These are phyloP conservation scores for Cyberlindnera euphorbiiphila DNA, from an alignment of 805 yeast genomes.

Conservation along the genomic window DNA sequence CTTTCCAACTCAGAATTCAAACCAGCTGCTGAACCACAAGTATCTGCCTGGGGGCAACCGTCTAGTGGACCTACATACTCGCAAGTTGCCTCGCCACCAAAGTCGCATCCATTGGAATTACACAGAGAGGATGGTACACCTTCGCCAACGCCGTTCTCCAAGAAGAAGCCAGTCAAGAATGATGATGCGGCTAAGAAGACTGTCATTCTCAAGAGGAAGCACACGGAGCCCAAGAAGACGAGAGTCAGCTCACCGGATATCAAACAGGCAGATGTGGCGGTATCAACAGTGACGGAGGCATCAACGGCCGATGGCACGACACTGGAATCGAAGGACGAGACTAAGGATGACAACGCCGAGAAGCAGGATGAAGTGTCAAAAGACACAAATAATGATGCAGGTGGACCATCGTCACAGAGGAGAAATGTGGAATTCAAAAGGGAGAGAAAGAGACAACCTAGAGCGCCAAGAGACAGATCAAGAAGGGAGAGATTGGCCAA, in stretches of 20 bases:
- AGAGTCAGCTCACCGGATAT: conserved; percentile 2
- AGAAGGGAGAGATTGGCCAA: conserved; percentile 1
- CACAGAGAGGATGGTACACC: conserved; percentile 7
- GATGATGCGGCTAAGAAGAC: conserved; percentile 9
- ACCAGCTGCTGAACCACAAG: conserved; percentile 15
- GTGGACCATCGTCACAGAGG: neutral
- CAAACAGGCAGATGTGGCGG: neutral
- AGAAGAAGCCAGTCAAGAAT: conserved; percentile 5
- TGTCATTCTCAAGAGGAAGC: conserved; percentile 18
- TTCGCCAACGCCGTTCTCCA: conserved; percentile 2
- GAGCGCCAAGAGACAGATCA: neutral
- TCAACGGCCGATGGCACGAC: neutral
- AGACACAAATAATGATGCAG: neutral
- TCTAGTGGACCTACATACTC: conserved; percentile 2
- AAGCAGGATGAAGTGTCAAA: neutral
- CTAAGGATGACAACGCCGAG: neutral
- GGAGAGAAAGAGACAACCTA: neutral
- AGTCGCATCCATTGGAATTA: conserved; percentile 9
- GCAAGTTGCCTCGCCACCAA: conserved; percentile 16
- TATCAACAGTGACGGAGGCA: neutral
- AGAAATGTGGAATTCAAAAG: neutral
- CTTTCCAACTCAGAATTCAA: conserved; percentile 8
- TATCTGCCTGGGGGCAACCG: conserved; percentile 16
- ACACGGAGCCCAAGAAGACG: conserved; percentile 6
- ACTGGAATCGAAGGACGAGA: too few species aligned